Percentiles rank a stretch among this genome's conserved stretches.
phyloP scores from a whole-genome alignment of 495 filamentous ascomycete genomes.

The Jackrogersella multiformis region DNA sequence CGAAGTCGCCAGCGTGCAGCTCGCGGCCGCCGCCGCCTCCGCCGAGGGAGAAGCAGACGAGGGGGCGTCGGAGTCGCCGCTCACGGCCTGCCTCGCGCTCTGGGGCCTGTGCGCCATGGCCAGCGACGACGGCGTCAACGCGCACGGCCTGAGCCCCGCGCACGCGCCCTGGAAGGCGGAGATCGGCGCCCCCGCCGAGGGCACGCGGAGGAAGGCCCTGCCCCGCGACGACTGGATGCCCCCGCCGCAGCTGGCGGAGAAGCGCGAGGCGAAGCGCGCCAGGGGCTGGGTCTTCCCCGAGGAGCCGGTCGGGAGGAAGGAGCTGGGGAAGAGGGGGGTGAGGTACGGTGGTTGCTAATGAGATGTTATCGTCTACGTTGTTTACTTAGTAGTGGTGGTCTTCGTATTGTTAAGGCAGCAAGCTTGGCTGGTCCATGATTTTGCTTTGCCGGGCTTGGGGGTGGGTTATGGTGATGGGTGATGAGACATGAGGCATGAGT shows the following conservation, averaged over 20 bases:
- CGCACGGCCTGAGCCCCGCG: constrained; percentile 60
- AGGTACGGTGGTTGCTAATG: constrained; percentile 56
- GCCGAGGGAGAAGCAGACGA: too few species aligned
- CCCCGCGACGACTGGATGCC: constrained; percentile 87
- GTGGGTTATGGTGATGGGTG: not conserved
- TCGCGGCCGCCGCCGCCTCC: constrained; percentile 51
- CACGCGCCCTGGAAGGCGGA: constrained; percentile 77
- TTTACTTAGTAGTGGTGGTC: constrained; percentile 1
- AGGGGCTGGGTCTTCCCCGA: constrained; percentile 88
- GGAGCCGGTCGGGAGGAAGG: constrained; percentile 66
- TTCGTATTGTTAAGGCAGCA: not conserved
- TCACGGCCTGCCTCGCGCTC: constrained; percentile 64
- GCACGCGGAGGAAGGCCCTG: constrained; percentile 75
- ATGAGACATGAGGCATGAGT: constrained; percentile 37
- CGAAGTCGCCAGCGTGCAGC: constrained; percentile 73
- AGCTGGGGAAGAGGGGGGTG: constrained; percentile 66
- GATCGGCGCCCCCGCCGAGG: constrained; percentile 80
- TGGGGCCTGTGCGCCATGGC: constrained; percentile 79
- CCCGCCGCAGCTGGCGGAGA: constrained; percentile 81
- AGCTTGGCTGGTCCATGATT: constrained; percentile 27
- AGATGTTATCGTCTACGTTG: not conserved
- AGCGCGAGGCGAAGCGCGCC: constrained; percentile 80
- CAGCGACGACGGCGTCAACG: constrained; percentile 62
- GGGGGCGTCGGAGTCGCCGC: constrained; percentile 55
- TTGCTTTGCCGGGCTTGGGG: not conserved